Evolutionary conservation across 2,329 filamentous ascomycete species (phyloP).

Genomic region (Lasiodiplodia theobromae): DNA sequence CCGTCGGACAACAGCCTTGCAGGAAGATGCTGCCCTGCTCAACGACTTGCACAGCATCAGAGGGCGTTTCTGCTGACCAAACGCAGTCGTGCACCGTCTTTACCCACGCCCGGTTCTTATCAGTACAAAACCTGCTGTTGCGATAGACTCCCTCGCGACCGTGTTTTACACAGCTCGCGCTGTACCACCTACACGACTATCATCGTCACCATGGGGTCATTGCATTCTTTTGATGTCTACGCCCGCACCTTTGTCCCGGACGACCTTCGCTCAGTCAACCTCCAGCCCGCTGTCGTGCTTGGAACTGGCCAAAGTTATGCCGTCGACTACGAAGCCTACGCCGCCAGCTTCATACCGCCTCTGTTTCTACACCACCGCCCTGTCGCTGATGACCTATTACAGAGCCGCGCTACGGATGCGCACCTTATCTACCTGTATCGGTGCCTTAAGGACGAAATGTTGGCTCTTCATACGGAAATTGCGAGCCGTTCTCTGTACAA

Average conservation of each 20-base stretch:
- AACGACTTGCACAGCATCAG: too few species aligned
- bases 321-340: conserved; percentile 35
- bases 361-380: conserved; percentile 32
- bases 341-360: conserved; percentile 34
- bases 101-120: too few species aligned
- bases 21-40: too few species aligned
- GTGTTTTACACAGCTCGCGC: too few species aligned
- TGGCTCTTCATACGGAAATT: conserved; percentile 35
- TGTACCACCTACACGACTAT: too few species aligned
- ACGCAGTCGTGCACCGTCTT: too few species aligned
- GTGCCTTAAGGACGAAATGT: conserved; percentile 22
- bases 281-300: conserved; percentile 26
- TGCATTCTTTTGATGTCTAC: conserved; percentile 37
- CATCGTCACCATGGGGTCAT: neutral
- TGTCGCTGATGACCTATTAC: neutral
- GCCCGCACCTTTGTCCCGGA: conserved; percentile 35
- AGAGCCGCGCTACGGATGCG: conserved; percentile 32
- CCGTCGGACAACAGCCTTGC: too few species aligned
- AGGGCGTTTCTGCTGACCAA: too few species aligned
- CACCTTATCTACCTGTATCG: conserved; percentile 32
- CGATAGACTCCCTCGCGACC: too few species aligned
- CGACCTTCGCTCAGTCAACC: conserved; percentile 34
- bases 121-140: too few species aligned
- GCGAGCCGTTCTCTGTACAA: conserved; percentile 36
- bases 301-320: conserved; percentile 31